phyloP scores from a whole-genome alignment of 2,329 filamentous ascomycete genomes.

The Apiospora marii region DNA sequence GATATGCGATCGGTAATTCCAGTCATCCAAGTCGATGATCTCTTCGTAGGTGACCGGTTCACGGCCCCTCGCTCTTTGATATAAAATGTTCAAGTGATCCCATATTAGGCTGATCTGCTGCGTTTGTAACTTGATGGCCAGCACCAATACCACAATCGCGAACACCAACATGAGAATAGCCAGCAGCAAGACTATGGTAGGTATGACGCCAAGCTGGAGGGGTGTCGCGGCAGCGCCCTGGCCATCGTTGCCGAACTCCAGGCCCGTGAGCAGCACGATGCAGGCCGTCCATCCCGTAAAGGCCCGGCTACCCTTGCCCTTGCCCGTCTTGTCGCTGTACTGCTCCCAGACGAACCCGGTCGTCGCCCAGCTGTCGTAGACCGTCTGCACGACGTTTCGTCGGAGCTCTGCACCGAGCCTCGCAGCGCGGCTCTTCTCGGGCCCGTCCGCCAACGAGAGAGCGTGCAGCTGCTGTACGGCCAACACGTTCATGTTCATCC shows the following conservation, averaged over 20 bases:
- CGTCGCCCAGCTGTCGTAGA: conserved; percentile 85
- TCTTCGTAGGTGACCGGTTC: conserved; percentile 10
- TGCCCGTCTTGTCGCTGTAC: conserved; percentile 91
- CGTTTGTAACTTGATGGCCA: background rate
- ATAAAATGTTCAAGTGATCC: background rate
- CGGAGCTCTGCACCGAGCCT: conserved; percentile 80
- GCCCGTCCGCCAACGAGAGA: conserved; percentile 70
- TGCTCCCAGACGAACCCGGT: conserved; percentile 99
- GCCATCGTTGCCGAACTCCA: conserved; percentile 57
- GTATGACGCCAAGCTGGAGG: no score
- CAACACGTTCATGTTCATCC: conserved; percentile 97
- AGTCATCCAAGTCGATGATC: conserved; percentile 19
- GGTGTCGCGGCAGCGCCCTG: background rate
- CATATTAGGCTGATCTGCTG: background rate
- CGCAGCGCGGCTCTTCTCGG: conserved; percentile 71
- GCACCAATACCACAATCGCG: background rate
- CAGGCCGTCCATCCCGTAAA: conserved; percentile 99
- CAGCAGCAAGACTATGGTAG: background rate
- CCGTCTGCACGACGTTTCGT: conserved; percentile 85
- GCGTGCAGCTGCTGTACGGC: conserved; percentile 80
- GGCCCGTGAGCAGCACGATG: conserved; percentile 95
- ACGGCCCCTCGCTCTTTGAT: background rate
- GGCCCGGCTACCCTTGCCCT: conserved; percentile 92
- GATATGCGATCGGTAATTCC: background rate
- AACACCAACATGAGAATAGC: background rate